Evolutionary conservation across 225 moss, liverwort and hornwort genomes (phyloP).

Genomic region (Pseudisothecium myosuroides): DNA sequence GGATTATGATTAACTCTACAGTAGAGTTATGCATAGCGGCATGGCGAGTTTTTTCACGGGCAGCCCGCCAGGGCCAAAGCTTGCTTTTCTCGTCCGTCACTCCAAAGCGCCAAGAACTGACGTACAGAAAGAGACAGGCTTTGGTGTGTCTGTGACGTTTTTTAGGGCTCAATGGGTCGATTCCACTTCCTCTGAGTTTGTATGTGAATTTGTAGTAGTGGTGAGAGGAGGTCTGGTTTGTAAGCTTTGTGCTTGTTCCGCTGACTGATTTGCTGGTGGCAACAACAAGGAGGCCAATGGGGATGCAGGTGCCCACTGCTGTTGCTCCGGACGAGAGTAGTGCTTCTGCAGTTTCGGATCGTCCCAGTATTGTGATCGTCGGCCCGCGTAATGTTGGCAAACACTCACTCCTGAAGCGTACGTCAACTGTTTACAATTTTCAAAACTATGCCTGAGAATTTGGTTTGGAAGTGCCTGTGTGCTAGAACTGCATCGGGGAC

Average conservation of each 20-base stretch:
- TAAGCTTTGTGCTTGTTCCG: neutral
- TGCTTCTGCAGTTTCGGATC: slow-evolving; percentile 14
- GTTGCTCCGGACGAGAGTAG: slow-evolving; percentile 1
- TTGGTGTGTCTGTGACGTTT: neutral
- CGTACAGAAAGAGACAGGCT: neutral
- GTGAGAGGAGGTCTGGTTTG: neutral
- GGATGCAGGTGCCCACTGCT: slow-evolving; percentile 35
- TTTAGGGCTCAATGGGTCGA: neutral
- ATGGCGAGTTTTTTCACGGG: neutral
- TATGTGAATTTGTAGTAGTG: neutral
- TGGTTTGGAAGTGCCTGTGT: neutral
- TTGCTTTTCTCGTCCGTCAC: neutral
- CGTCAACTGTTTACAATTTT: neutral
- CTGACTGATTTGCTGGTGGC: neutral
- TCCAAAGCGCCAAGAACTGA: neutral
- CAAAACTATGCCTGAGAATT: neutral
- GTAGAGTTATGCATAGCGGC: neutral
- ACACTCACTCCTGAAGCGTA: slow-evolving; percentile 68
- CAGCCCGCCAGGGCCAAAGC: neutral
- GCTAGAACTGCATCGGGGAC: neutral
- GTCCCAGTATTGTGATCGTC: slow-evolving; percentile 59
- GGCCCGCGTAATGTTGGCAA: slow-evolving; percentile 80
- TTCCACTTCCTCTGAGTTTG: neutral
- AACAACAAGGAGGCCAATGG: slow-evolving; percentile 15
- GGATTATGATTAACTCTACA: too few relatives aligned